A percentile compares a stretch with the other conserved stretches of the same genome.
Evolutionary conservation across 2,329 filamentous ascomycete genomes (phyloP).

Genomic region (Aspergillus sojae): DNA sequence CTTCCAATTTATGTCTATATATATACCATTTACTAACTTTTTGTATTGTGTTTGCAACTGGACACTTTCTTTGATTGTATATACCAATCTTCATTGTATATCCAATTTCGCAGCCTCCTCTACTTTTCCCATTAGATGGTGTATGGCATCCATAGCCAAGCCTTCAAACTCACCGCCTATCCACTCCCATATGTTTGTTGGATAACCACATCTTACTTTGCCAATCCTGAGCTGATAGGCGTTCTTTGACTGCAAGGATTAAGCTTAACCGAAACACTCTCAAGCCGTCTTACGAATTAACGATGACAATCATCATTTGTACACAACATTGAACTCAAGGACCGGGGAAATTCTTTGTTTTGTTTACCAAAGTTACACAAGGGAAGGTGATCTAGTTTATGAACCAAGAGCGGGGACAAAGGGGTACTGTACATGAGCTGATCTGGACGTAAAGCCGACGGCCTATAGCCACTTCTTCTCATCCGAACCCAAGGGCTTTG

Average conservation of each 20-base stretch:
- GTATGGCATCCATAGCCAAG: neutral
- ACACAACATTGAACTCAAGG: neutral
- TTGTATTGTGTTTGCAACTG: slow-evolving; percentile 5
- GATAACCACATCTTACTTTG: neutral
- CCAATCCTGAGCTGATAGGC: neutral
- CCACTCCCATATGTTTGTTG: neutral
- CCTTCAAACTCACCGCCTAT: neutral
- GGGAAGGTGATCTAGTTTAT: neutral
- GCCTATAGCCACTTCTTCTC: slow-evolving; percentile 23
- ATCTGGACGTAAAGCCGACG: neutral
- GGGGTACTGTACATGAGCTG: neutral
- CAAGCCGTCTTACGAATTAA: neutral
- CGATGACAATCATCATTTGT: too few species aligned
- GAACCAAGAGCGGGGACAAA: neutral
- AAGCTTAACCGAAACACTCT: neutral
- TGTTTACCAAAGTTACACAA: neutral
- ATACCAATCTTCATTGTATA: slow-evolving; percentile 17
- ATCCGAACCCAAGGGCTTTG: slow-evolving; percentile 53
- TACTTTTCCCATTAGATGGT: neutral
- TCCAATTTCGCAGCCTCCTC: neutral
- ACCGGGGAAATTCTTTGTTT: neutral
- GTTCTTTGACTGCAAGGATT: neutral
- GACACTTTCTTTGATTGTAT: slow-evolving; percentile 17
- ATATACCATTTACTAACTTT: slow-evolving; percentile 10
- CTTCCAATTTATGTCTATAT: slow-evolving; percentile 9